A percentile compares a stretch with the other conserved stretches of the same genome.
Conservation (phyloP, 805 yeast genomes). For the Metschnikowia matae region DNA sequence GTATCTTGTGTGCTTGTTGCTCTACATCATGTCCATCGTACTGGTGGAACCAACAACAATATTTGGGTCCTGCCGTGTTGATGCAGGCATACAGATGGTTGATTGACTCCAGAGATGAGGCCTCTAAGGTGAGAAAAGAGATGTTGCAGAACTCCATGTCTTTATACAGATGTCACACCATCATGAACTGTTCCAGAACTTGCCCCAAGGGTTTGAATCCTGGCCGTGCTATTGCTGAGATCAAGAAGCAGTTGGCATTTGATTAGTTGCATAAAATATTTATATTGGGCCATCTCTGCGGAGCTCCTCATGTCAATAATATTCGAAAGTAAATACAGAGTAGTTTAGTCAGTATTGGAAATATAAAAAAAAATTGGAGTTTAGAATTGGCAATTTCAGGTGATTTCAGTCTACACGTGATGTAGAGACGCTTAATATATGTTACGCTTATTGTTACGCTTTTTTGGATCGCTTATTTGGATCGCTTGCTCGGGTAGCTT, state of each 20-base stretch:
- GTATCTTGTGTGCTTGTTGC: slow-evolving; percentile 98
- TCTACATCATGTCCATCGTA: slow-evolving; percentile 98
- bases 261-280: slow-evolving; percentile 37
- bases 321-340: background rate
- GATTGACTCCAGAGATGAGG: slow-evolving; percentile 94
- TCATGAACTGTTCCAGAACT: slow-evolving; percentile 96
- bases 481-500: too few relatives aligned
- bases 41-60: slow-evolving; percentile 99
- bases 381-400: too few relatives aligned
- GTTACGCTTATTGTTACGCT: too few relatives aligned
- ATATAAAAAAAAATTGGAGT: too few relatives aligned
- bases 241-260: slow-evolving; percentile 88
- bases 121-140: slow-evolving; percentile 72
- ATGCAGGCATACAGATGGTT: slow-evolving; percentile 99
- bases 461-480: too few relatives aligned
- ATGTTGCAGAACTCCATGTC: slow-evolving; percentile 97
- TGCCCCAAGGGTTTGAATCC: slow-evolving; percentile 99
- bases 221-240: slow-evolving; percentile 94
- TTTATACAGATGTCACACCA: slow-evolving; percentile 97
- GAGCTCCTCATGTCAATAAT: background rate
- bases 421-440: too few relatives aligned
- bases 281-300: slow-evolving; percentile 1
- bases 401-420: too few relatives aligned
- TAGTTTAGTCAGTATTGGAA: too few relatives aligned
- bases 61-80: slow-evolving; percentile 96